Base-by-base conservation (phyloP, 2,329 filamentous ascomycete species). In the Arthrobotrys iridis region DNA sequence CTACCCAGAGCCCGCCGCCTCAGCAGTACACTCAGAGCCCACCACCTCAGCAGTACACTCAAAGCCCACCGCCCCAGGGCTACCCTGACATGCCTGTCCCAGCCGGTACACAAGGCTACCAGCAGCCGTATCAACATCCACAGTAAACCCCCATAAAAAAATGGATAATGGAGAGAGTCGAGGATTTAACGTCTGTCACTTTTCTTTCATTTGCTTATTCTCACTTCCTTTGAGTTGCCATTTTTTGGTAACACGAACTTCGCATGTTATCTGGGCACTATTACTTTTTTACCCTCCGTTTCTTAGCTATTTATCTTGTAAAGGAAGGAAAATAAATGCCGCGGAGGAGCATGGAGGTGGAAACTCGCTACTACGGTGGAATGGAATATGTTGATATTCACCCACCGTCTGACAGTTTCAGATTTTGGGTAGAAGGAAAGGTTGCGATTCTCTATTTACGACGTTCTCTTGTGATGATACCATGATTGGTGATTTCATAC, bases 1-100 rank as follows among this genome's bases (percentile, higher is more conserved):
- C 63, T 24, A 52, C 52, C 2, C 70, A 74, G 40, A 52, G 41
- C 43, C 67, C 59, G 1, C 67, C 63, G n/a, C 64, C 64, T 15
- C 52, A 60, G 13, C 45, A 55, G 57, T 71, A 71, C 40, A 40
- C 66, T 1, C 57, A 62, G 35, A 28, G 24, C 28, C 50, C 52
- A 20, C 26, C 45, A 2, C 64, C 64, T 4, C 52, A 50, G 30
- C 24, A 52, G 20, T 57, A 57, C 22, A 40, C 59, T 1, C 59
- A 64, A 20, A 37, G 35, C 18, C 59, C 41, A 11, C 48, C 50
- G 10, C 60, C 30, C 11, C 63, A 66, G 48, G 26, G 45, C 20
- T 74, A 74, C 18, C 52, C 62, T 11, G 59, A 60, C 11, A 37
- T 66, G 41, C 60, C 41, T 2, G 35, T 46, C 28, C 70, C 70